These are phyloP conservation scores for Linum usitatissimum DNA, from an alignment of 345 rosid species.

Conservation along the genomic window DNA sequence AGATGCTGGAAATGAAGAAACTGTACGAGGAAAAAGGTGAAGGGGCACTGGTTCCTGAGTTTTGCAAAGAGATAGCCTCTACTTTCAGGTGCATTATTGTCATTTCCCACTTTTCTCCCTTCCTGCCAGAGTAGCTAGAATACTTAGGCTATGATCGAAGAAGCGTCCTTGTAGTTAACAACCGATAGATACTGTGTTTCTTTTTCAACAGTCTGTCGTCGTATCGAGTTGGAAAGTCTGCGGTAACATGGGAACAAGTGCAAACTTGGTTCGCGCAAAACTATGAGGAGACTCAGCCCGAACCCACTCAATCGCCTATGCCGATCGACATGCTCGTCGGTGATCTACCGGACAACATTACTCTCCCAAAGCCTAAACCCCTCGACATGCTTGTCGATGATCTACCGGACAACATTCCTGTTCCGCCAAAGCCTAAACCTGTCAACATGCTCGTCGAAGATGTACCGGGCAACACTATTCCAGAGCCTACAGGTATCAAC, in stretches of 20 bases:
- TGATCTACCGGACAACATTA: too few species aligned
- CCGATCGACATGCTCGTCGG: slow-evolving; percentile 23
- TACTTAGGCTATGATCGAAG: background rate
- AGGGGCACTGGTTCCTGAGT: slow-evolving; percentile 36
- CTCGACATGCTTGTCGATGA: too few species aligned
- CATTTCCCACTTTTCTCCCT: background rate
- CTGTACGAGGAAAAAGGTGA: slow-evolving; percentile 50
- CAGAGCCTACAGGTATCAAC: too few species aligned
- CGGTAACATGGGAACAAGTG: slow-evolving; percentile 60
- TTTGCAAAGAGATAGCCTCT: slow-evolving; percentile 53
- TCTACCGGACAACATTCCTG: too few species aligned
- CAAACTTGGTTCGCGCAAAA: slow-evolving; percentile 55
- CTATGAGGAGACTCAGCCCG: slow-evolving; percentile 17
- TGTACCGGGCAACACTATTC: too few species aligned
- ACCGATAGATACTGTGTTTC: slow-evolving; percentile 5
- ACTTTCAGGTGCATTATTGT: slow-evolving; percentile 39
- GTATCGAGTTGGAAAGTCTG: slow-evolving; percentile 39
- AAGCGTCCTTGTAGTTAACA: too few species aligned
- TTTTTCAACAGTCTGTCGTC: slow-evolving; percentile 36
- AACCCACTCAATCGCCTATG: slow-evolving; percentile 16
- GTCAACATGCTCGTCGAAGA: too few species aligned
- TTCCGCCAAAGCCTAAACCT: too few species aligned
- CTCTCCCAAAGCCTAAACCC: too few species aligned
- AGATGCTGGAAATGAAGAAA: slow-evolving; percentile 68
- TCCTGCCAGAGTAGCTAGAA: background rate